Evolutionary conservation across 2,329 filamentous ascomycete genomes (phyloP).

Genomic region (Colletotrichum echinochloae): DNA sequence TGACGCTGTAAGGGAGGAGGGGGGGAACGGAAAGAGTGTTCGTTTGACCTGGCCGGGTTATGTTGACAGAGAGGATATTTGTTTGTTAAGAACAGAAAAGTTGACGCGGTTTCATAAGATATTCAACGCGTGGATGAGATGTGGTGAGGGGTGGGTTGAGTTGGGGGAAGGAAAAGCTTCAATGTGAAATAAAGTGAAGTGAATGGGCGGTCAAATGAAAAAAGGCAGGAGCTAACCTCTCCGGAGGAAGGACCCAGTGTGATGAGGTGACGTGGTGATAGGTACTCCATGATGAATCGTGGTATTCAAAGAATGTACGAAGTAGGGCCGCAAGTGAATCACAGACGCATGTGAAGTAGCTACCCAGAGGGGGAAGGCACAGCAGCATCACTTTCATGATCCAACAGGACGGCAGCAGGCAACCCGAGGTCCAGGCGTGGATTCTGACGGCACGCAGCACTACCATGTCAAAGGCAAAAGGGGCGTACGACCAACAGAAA

Average conservation of each 20-base stretch:
- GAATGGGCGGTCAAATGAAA: neutral
- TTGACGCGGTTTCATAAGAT: neutral
- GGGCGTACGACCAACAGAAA: neutral
- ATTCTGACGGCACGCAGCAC: neutral
- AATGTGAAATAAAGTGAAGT: neutral
- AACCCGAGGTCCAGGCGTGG: no score
- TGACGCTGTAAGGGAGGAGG: no score
- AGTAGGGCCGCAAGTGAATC: neutral
- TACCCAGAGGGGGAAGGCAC: neutral
- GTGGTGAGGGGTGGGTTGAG: neutral
- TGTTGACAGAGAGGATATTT: no score
- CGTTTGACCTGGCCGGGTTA: no score
- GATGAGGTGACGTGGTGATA: no score
- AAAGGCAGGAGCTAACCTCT: neutral
- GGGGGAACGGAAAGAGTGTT: no score
- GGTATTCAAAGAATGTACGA: no score
- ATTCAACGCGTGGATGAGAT: neutral
- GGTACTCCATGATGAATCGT: no score
- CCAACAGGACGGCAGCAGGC: neutral
- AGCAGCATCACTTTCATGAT: neutral
- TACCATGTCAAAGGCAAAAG: constrained; percentile 1
- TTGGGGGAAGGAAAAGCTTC: neutral
- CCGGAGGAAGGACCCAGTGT: neutral
- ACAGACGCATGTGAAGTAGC: neutral
- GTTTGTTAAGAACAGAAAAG: no score